Percentiles rank a stretch among this genome's conserved stretches.
Evolutionary conservation across 2,329 filamentous ascomycete genomes (phyloP).

Genomic region (Leptoxyphium fumago): DNA sequence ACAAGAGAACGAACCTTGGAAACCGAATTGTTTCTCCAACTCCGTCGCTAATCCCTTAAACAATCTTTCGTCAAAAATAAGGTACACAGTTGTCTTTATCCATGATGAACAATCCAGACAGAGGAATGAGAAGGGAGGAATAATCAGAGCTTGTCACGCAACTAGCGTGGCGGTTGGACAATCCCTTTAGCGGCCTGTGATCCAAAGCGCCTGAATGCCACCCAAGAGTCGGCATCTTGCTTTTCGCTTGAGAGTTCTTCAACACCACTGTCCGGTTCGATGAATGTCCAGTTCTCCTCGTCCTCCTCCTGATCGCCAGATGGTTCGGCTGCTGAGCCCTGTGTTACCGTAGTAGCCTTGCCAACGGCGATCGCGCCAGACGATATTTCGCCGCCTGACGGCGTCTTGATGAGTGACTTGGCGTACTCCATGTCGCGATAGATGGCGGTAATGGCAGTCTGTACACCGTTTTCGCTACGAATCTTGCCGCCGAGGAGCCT

Average conservation of each 20-base stretch:
- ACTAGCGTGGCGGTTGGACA: neutral
- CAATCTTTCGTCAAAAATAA: no score
- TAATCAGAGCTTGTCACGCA: neutral
- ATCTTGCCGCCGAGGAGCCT: slow-evolving; percentile 72
- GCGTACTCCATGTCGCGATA: slow-evolving; percentile 94
- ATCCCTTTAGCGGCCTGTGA: neutral
- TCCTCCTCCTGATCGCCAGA: slow-evolving; percentile 12
- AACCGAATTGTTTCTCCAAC: no score
- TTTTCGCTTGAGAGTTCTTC: slow-evolving; percentile 2
- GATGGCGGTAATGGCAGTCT: slow-evolving; percentile 75
- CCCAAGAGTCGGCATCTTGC: neutral
- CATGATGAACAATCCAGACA: neutral
- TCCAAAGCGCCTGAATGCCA: neutral
- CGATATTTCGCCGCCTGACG: slow-evolving; percentile 2
- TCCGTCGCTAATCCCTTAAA: no score
- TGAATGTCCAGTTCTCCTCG: slow-evolving; percentile 61
- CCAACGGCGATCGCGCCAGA: neutral
- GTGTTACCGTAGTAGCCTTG: slow-evolving; percentile 16
- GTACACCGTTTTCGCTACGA: slow-evolving; percentile 81
- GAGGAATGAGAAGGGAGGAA: neutral
- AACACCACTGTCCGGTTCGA: slow-evolving; percentile 47
- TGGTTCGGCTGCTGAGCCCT: slow-evolving; percentile 7
- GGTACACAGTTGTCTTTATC: no score
- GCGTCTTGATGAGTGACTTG: slow-evolving; percentile 60
- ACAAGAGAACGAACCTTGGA: no score